These are phyloP conservation scores for Ceratocystis destructans DNA, from an alignment of 2,329 filamentous ascomycete species.

Conservation along the genomic window DNA sequence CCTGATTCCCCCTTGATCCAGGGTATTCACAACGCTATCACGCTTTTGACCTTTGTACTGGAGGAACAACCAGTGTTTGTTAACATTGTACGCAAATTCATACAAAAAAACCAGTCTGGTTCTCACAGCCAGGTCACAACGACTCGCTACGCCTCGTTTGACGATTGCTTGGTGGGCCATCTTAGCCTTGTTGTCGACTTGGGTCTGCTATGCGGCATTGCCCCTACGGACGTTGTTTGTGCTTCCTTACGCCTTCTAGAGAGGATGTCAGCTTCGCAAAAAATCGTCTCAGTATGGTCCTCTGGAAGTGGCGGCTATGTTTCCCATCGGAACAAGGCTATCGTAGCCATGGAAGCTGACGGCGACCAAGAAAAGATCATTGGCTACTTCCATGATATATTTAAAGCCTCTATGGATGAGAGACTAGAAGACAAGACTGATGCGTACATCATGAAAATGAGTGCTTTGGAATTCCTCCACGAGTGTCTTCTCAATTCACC, in stretches of 20 bases:
- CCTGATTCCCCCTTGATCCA: conserved; percentile 71
- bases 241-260: conserved; percentile 70
- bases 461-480: conserved; percentile 74
- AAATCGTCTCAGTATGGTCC: conserved; percentile 58
- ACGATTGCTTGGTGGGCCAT: conserved; percentile 77
- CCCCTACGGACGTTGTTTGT: conserved; percentile 66
- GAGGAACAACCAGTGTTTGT: conserved; percentile 85
- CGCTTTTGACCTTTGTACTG: conserved; percentile 70
- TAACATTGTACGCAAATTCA: conserved; percentile 54
- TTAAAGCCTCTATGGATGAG: conserved; percentile 54
- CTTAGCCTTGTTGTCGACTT: conserved; percentile 67
- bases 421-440: conserved; percentile 55
- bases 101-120: conserved; percentile 35
- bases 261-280: conserved; percentile 71
- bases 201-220: conserved; percentile 74
- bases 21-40: conserved; percentile 63
- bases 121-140: conserved; percentile 48
- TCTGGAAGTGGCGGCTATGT: conserved; percentile 20
- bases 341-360: conserved; percentile 74
- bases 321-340: conserved; percentile 62
- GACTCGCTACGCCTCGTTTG: conserved; percentile 71
- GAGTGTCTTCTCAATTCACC: conserved; percentile 63
- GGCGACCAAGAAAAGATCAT: conserved; percentile 63
- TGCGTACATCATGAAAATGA: conserved; percentile 68
- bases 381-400: conserved; percentile 16